Base-by-base conservation (phyloP, 1,284 basidiomycete species). In the Xanthoconium separans region DNA sequence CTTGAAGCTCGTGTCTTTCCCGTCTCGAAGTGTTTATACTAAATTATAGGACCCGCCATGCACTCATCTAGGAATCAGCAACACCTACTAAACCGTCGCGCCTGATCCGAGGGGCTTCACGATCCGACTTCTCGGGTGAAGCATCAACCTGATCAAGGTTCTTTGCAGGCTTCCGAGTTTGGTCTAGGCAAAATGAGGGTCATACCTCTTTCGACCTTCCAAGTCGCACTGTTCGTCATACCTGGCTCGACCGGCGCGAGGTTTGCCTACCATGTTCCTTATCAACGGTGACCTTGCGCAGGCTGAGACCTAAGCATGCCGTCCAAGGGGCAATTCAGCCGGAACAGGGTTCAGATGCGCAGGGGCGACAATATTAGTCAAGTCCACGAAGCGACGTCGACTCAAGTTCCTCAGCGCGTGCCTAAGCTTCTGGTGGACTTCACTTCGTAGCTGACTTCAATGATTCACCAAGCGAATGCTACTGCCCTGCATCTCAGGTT, bases 71-170 rank as follows among this genome's bases (percentile, higher is more conserved):
- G 57, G 47, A 61, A 63, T 29, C 20, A 30, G 30, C 42, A 41
- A 8, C 29, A 45, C 45, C 43, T 27, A 16, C 39, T 36, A 39
- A 43, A 4, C 37, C 20, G 16, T n/a, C 27, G 47, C 30, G 13
- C 41, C 27, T 62, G 63, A 65, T 63, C 60, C 64, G 60, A 63
- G 62, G 16, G 64, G 61, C 50, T 50, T 42, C 45, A 51, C 33
- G 22, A n/a, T 50, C 44, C 43, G 44, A 53, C 53, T 24, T 57
- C 47, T 51, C 30, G 43, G 50, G 37, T 30, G 20, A 44, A 8
- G 34, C 16, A 34, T 34, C 33, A 16, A 16, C 16, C 16, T 34
- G 33, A 62, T 40, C 48, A 40, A 37, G 24, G 36, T 56, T 47
- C 44, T 10, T 41, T 45, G n/a, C 33, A 12, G 16, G 33, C 12